Conservation (phyloP, 441 rosid species). For the Croton setiger region DNA sequence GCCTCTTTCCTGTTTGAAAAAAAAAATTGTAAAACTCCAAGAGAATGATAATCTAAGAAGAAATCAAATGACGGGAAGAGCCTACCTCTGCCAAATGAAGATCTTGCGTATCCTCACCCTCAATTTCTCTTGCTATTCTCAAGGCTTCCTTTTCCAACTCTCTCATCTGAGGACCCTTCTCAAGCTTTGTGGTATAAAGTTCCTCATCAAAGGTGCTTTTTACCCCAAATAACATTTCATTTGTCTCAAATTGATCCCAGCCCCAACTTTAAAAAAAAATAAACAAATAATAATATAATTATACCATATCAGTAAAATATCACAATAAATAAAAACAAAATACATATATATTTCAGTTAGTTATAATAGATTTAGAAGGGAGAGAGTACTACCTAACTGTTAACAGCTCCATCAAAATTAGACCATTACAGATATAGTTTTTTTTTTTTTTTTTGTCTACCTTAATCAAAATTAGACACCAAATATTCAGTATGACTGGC, state of each 20-base stretch:
- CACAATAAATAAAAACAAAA: neutral
- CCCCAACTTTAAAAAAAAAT: slow-evolving; percentile 33
- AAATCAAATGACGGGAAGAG: slow-evolving; percentile 14
- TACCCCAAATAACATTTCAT: slow-evolving; percentile 74
- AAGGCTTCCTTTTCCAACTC: slow-evolving; percentile 74
- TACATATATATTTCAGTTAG: neutral
- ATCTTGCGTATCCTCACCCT: slow-evolving; percentile 83
- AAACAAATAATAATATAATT: slow-evolving; percentile 16
- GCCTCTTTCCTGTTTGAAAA: slow-evolving; percentile 82
- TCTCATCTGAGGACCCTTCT: slow-evolving; percentile 59
- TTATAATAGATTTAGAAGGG: neutral
- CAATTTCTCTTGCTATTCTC: slow-evolving; percentile 91
- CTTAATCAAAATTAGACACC: neutral
- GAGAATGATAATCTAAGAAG: slow-evolving; percentile 7
- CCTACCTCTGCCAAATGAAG: slow-evolving; percentile 89
- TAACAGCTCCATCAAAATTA: neutral
- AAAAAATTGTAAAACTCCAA: slow-evolving; percentile 15
- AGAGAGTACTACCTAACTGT: neutral
- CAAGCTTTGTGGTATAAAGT: slow-evolving; percentile 79
- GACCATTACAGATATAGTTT: neutral
- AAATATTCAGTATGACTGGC: neutral
- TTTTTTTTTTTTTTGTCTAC: neutral
- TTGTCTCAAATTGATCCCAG: slow-evolving; percentile 92
- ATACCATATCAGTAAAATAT: slow-evolving; percentile 18
- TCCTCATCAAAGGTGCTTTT: slow-evolving; percentile 85